Percentiles rank a stretch among this genome's conserved stretches.
Conservation (phyloP, 2,329 filamentous ascomycete genomes). For the Ophiostoma pallidulum region DNA sequence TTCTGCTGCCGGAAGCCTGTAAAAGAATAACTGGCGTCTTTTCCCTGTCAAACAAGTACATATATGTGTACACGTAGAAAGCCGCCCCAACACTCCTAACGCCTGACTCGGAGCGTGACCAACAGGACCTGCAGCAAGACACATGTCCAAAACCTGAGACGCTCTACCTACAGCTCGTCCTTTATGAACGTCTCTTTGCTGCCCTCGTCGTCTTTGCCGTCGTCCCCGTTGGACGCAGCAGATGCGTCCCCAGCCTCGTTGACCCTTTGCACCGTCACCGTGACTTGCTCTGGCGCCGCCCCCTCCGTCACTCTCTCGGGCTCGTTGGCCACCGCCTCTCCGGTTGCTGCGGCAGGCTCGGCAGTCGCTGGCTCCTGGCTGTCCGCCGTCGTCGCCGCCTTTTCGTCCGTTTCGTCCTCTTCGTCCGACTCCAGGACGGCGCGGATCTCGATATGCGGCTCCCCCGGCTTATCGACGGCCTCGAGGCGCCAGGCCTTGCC, state of each 20-base stretch:
- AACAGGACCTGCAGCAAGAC: background rate
- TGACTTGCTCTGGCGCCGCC: too few species aligned
- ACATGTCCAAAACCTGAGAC: too few species aligned
- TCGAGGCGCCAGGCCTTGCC: slow-evolving; percentile 73
- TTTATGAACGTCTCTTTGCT: slow-evolving; percentile 38
- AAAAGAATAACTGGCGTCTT: too few species aligned
- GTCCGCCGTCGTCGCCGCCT: background rate
- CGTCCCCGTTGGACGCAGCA: background rate
- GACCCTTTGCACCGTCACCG: background rate
- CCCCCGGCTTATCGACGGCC: slow-evolving; percentile 58
- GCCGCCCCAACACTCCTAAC: background rate
- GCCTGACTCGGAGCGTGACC: background rate
- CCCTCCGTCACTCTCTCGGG: background rate
- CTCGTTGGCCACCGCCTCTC: background rate
- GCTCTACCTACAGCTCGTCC: slow-evolving; percentile 39
- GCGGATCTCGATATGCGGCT: slow-evolving; percentile 52
- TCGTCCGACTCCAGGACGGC: slow-evolving; percentile 53
- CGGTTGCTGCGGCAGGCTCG: too few species aligned
- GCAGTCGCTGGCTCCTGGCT: too few species aligned
- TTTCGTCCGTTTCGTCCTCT: background rate
- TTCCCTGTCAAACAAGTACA: too few species aligned
- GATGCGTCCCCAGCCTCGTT: background rate
- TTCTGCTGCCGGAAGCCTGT: too few species aligned
- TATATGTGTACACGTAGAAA: too few species aligned
- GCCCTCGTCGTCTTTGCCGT: slow-evolving; percentile 24